phyloP scores from a whole-genome alignment of 179 eudicot species.

The Silene coronaria region DNA sequence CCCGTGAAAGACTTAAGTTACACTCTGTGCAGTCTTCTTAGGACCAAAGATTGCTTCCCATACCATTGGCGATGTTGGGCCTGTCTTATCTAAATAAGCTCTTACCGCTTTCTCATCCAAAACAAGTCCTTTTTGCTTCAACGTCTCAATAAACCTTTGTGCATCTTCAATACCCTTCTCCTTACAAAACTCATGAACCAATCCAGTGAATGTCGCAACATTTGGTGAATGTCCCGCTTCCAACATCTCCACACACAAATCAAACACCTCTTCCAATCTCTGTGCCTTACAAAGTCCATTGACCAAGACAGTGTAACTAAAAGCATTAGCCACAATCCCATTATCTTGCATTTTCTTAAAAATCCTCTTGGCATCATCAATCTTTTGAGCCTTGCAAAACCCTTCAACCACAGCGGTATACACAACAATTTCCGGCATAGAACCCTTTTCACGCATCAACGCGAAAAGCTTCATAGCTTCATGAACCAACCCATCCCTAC shows the following conservation, averaged over 20 bases:
- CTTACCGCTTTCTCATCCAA: constrained; percentile 63
- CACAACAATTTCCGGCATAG: constrained; percentile 81
- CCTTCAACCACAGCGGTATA: constrained; percentile 94
- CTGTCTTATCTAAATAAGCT: constrained; percentile 67
- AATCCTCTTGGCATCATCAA: constrained; percentile 71
- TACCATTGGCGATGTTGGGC: constrained; percentile 54
- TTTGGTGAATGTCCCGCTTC: constrained; percentile 82
- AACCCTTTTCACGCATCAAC: constrained; percentile 79
- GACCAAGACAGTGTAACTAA: constrained; percentile 57
- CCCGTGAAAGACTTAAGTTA: constrained; percentile 18
- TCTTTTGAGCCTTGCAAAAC: constrained; percentile 67
- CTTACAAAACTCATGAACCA: constrained; percentile 69
- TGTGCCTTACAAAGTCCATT: constrained; percentile 49
- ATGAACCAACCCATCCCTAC: constrained; percentile 78
- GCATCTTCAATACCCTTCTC: constrained; percentile 83
- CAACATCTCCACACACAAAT: constrained; percentile 60
- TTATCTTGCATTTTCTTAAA: constrained; percentile 78
- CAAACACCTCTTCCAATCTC: constrained; percentile 65
- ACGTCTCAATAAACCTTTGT: constrained; percentile 25
- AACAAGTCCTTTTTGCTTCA: constrained; percentile 57
- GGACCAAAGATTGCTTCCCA: constrained; percentile 80
- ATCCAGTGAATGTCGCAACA: constrained; percentile 49
- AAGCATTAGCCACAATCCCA: constrained; percentile 67
- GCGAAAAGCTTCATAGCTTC: constrained; percentile 93
- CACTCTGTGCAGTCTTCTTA: constrained; percentile 31